Conservation (phyloP, 192 early-diverging fungal genomes). For the Podila minutissima region DNA sequence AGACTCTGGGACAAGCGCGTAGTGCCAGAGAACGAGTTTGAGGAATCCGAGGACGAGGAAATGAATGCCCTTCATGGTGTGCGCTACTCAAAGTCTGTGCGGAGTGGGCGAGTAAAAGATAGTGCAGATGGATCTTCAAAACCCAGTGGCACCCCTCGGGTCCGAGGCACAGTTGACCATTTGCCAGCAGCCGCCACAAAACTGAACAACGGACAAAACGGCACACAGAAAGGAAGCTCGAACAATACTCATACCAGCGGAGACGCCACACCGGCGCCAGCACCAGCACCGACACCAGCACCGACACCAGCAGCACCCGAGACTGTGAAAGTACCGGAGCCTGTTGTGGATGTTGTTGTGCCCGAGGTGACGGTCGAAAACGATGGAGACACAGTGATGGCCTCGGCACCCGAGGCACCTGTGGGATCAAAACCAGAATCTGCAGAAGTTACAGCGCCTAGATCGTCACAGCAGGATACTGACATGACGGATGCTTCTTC, state of each 20-base stretch:
- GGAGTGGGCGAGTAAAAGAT: constrained; percentile 3
- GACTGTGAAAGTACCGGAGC: not conserved
- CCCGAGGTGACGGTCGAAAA: not conserved
- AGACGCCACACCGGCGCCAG: not conserved
- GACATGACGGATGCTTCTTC: constrained; percentile 33
- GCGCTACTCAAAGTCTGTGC: constrained; percentile 31
- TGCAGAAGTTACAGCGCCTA: too few species aligned
- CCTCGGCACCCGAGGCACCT: not conserved
- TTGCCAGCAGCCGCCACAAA: constrained; percentile 41
- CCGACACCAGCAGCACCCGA: not conserved
- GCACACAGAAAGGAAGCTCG: not conserved
- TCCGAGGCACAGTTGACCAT: constrained; percentile 28
- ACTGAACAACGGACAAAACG: not conserved
- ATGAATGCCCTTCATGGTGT: constrained; percentile 25
- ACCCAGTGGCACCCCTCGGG: not conserved
- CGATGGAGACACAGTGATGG: not conserved
- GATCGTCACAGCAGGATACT: constrained; percentile 12
- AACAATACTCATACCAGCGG: not conserved
- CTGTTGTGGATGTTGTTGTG: not conserved
- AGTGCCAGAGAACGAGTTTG: constrained; percentile 74
- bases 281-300: not conserved
- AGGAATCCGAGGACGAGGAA: constrained; percentile 76
- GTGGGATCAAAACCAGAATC: too few species aligned
- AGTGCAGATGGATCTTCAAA: constrained; percentile 21
- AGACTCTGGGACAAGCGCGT: constrained; percentile 70